phyloP scores from a whole-genome alignment of 2,329 filamentous ascomycete species.

The Trichoderma asperellum region DNA sequence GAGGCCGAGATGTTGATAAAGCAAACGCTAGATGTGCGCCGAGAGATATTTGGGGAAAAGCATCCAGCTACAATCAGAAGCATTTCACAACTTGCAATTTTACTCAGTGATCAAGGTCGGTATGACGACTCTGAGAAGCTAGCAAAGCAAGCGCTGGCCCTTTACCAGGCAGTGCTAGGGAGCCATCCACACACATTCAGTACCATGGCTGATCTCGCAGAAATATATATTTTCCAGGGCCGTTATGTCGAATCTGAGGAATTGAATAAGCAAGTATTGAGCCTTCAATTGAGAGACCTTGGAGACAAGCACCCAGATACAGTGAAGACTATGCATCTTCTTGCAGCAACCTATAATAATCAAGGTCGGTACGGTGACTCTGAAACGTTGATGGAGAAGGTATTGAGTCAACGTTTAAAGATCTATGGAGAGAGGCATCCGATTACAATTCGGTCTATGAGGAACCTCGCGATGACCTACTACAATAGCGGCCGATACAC shows the following conservation, averaged over 20 bases:
- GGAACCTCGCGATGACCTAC: not conserved
- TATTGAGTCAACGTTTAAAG: constrained; percentile 28
- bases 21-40: not conserved
- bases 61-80: not conserved
- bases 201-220: not conserved
- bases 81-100: not conserved
- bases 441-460: constrained; percentile 21
- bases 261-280: not conserved
- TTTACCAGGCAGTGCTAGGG: not conserved
- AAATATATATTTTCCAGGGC: constrained; percentile 33
- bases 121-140: not conserved
- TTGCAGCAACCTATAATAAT: constrained; percentile 32
- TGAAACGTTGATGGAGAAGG: constrained; percentile 25
- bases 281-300: not conserved
- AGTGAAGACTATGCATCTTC: not conserved
- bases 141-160: not conserved
- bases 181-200: constrained; percentile 2
- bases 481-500: not conserved
- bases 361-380: constrained; percentile 32
- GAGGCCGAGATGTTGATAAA: not conserved
- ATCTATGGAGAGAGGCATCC: constrained; percentile 34
- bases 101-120: not conserved
- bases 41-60: not conserved
- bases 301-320: constrained; percentile 25
- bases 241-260: constrained; percentile 32